Conservation (phyloP, 1,284 basidiomycete genomes). For the Ganoderma resinaceum region DNA sequence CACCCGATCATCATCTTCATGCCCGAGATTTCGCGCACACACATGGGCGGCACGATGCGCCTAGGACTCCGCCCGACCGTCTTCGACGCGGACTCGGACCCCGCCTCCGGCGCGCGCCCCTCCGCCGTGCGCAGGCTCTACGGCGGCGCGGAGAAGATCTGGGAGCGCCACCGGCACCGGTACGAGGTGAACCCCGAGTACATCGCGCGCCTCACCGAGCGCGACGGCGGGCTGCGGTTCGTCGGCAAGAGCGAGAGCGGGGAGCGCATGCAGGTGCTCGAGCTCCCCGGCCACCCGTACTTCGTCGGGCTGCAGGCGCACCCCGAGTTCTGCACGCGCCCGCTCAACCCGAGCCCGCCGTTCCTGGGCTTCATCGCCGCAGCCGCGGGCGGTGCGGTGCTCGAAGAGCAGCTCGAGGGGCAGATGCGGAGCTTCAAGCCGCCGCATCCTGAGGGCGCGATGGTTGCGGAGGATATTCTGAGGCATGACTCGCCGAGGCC, state of each 20-base stretch:
- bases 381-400: slow-evolving; percentile 65
- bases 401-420: slow-evolving; percentile 78
- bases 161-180: slow-evolving; percentile 97
- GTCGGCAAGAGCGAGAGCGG: slow-evolving; percentile 95
- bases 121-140: slow-evolving; percentile 85
- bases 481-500: slow-evolving; percentile 40
- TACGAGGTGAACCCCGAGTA: slow-evolving; percentile 97
- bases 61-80: slow-evolving; percentile 94
- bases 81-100: slow-evolving; percentile 65
- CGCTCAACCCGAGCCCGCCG: slow-evolving; percentile 95
- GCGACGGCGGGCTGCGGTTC: slow-evolving; percentile 64
- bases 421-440: slow-evolving; percentile 63
- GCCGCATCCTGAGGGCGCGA: slow-evolving; percentile 57
- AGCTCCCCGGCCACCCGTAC: slow-evolving; percentile 92
- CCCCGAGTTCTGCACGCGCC: slow-evolving; percentile 99
- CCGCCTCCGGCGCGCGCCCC: slow-evolving; percentile 51
- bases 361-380: slow-evolving; percentile 98
- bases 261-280: slow-evolving; percentile 97
- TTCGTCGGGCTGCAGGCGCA: slow-evolving; percentile 97
- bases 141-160: slow-evolving; percentile 84
- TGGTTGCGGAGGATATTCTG: slow-evolving; percentile 55
- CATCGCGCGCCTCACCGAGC: slow-evolving; percentile 72
- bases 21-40: slow-evolving; percentile 98
- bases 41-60: slow-evolving; percentile 99
- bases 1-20: slow-evolving; percentile 95